These are phyloP conservation scores for Penicillium olsonii DNA, from an alignment of 2,329 filamentous ascomycete species.

Conservation along the genomic window DNA sequence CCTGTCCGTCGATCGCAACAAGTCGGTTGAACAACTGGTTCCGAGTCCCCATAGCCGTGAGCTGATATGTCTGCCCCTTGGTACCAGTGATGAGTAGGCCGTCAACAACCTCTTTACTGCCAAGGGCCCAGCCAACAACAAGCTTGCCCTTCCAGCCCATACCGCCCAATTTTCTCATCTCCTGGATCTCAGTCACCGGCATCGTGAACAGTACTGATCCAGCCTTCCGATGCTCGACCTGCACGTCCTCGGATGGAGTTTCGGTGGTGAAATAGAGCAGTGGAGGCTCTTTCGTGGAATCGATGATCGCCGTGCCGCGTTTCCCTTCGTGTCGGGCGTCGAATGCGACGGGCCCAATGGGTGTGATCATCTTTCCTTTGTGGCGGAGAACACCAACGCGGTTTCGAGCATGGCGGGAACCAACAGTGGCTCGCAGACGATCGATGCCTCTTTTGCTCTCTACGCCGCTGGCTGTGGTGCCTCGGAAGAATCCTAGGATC, in stretches of 20 bases:
- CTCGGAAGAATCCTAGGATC: constrained; percentile 66
- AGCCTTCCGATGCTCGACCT: constrained; percentile 50
- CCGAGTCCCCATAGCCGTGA: constrained; percentile 71
- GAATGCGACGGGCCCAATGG: constrained; percentile 71
- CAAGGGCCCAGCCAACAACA: constrained; percentile 75
- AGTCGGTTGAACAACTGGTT: constrained; percentile 82
- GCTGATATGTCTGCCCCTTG: constrained; percentile 55
- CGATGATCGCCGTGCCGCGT: constrained; percentile 70
- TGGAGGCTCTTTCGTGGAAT: constrained; percentile 33
- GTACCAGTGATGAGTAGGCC: constrained; percentile 67
- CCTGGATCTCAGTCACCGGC: constrained; percentile 67
- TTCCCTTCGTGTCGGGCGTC: constrained; percentile 68
- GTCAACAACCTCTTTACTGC: constrained; percentile 71
- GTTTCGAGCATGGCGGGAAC: constrained; percentile 64
- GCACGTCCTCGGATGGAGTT: constrained; percentile 39
- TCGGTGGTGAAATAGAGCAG: constrained; percentile 63
- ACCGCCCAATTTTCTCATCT: constrained; percentile 76
- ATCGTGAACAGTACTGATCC: constrained; percentile 66
- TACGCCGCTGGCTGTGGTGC: constrained; percentile 70
- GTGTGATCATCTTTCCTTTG: constrained; percentile 40
- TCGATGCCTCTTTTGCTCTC: constrained; percentile 72
- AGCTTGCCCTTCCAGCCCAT: constrained; percentile 83
- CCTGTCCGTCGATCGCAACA: constrained; percentile 74
- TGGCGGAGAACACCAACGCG: constrained; percentile 68
- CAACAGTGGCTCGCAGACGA: constrained; percentile 65